These are phyloP conservation scores for Suhomyces choctaworum DNA, from an alignment of 1,139 yeast species.

Conservation along the genomic window DNA sequence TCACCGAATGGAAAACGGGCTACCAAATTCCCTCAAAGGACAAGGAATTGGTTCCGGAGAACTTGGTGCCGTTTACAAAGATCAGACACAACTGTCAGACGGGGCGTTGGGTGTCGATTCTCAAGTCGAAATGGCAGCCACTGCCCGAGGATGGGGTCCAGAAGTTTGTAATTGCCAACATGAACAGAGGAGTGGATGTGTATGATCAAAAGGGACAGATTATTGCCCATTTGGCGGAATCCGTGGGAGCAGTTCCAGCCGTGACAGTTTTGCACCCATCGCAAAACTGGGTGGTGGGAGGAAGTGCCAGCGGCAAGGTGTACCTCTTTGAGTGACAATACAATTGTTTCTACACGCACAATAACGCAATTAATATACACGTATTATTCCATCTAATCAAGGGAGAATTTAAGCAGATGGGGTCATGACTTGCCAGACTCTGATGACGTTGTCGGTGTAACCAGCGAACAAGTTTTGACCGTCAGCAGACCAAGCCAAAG, in stretches of 20 bases:
- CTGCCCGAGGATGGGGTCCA: conserved; percentile 70
- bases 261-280: conserved; percentile 81
- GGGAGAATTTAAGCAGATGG: conserved; percentile 51
- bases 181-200: conserved; percentile 84
- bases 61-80: conserved; percentile 56
- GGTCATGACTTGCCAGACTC: conserved; percentile 99
- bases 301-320: conserved; percentile 91
- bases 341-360: neutral
- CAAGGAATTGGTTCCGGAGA: conserved; percentile 26
- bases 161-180: conserved; percentile 87
- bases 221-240: conserved; percentile 67
- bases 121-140: conserved; percentile 81
- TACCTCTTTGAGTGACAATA: conserved; percentile 50
- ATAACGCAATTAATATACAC: conserved; percentile 8
- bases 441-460: conserved; percentile 98
- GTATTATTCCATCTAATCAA: conserved; percentile 10
- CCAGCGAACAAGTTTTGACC: conserved; percentile 99
- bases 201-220: conserved; percentile 76
- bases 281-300: conserved; percentile 89
- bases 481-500: conserved; percentile 99
- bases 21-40: conserved; percentile 22
- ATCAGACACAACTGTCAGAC: conserved; percentile 91
- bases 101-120: conserved; percentile 93
- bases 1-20: conserved; percentile 30
- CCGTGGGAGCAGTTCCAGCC: conserved; percentile 89